phyloP scores from a whole-genome alignment of 129 eudicot species.

The Saussurea involucrata region DNA sequence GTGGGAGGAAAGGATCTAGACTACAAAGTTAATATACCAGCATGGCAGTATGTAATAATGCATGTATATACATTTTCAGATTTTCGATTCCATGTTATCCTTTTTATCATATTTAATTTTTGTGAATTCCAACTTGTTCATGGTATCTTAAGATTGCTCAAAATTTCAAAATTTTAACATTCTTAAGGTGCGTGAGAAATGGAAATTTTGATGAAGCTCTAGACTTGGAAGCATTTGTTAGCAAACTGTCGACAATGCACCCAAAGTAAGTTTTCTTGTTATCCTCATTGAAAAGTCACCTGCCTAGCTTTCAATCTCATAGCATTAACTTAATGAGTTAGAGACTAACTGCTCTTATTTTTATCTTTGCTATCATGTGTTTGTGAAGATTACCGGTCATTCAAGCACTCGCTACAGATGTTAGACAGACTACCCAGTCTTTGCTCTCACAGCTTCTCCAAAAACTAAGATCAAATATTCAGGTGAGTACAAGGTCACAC shows the following conservation, averaged over 20 bases:
- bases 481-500: conserved; percentile 39
- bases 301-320: conserved; percentile 6
- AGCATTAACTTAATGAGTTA: conserved; percentile 7
- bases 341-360: neutral
- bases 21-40: neutral
- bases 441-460: conserved; percentile 95
- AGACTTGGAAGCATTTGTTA: conserved; percentile 88
- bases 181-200: conserved; percentile 85
- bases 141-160: neutral
- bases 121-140: neutral
- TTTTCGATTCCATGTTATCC: neutral
- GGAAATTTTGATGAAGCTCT: conserved; percentile 99
- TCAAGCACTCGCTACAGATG: conserved; percentile 89
- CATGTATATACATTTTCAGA: neutral
- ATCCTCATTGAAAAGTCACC: neutral
- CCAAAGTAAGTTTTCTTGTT: conserved; percentile 64
- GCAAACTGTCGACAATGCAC: conserved; percentile 94
- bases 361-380: neutral
- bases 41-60: neutral
- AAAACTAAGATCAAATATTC: conserved; percentile 90
- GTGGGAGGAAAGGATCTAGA: neutral
- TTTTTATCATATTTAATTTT: neutral
- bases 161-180: neutral
- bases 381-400: conserved; percentile 67
- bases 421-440: conserved; percentile 84